Evolutionary conservation across 306 rosid genomes (phyloP).

Genomic region (Crotalaria pallida): DNA sequence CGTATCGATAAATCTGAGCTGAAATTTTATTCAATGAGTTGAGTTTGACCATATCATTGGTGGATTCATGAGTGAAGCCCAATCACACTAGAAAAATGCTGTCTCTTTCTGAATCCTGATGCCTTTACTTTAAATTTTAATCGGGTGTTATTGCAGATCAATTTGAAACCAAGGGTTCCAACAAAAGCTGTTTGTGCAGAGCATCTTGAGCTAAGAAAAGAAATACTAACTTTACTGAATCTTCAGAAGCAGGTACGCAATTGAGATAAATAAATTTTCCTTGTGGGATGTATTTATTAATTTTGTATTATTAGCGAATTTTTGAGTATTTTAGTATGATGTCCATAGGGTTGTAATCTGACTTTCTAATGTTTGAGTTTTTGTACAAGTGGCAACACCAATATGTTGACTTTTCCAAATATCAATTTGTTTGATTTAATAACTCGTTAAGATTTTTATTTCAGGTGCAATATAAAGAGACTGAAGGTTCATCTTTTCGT

Average conservation of each 20-base stretch:
- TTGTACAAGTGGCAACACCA: not conserved
- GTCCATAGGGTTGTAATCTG: slow-evolving; percentile 5
- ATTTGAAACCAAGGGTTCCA: slow-evolving; percentile 92
- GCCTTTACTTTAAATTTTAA: not conserved
- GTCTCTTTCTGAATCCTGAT: not conserved
- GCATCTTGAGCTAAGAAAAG: slow-evolving; percentile 95
- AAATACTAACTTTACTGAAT: slow-evolving; percentile 87
- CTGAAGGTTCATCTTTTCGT: slow-evolving; percentile 83
- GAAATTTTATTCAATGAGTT: not conserved
- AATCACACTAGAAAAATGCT: not conserved
- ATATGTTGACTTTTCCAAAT: not conserved
- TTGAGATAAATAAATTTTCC: slow-evolving; percentile 13
- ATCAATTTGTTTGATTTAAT: slow-evolving; percentile 4
- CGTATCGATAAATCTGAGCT: not conserved
- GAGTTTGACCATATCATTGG: not conserved
- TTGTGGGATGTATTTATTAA: not conserved
- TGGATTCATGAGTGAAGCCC: not conserved
- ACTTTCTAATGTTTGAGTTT: not conserved
- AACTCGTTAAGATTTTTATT: slow-evolving; percentile 15
- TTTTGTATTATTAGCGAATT: slow-evolving; percentile 1
- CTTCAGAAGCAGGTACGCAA: slow-evolving; percentile 92
- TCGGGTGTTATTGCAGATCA: slow-evolving; percentile 49
- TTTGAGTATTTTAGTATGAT: not conserved
- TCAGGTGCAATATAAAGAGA: slow-evolving; percentile 95
- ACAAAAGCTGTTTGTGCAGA: slow-evolving; percentile 95